Conservation (phyloP, 768 basidiomycete genomes). For the Lactarius evosmus region DNA sequence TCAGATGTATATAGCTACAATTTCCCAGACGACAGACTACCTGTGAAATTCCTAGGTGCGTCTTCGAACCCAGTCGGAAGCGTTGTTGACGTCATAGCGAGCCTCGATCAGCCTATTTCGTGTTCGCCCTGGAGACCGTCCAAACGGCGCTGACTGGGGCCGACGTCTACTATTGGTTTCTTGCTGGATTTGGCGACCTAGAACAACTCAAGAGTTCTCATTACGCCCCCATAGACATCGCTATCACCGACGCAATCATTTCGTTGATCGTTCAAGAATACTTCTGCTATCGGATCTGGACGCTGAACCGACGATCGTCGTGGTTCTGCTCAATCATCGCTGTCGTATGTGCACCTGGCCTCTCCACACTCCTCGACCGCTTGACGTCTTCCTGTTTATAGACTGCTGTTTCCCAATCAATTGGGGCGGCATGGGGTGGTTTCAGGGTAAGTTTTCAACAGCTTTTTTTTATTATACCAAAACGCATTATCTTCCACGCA, state of each 20-base stretch:
- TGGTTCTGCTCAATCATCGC: neutral
- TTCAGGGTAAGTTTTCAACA: neutral
- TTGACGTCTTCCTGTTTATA: neutral
- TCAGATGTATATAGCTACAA: neutral
- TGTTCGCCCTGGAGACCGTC: neutral
- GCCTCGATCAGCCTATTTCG: slow-evolving; percentile 15
- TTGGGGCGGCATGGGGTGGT: slow-evolving; percentile 1
- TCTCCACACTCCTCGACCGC: neutral
- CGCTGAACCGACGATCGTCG: slow-evolving; percentile 17
- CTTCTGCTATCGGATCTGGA: slow-evolving; percentile 22
- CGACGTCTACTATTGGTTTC: slow-evolving; percentile 33
- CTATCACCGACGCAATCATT: slow-evolving; percentile 31
- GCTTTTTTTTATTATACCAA: neutral
- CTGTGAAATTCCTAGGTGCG: slow-evolving; percentile 4
- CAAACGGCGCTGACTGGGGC: slow-evolving; percentile 12
- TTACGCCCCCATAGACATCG: slow-evolving; percentile 16
- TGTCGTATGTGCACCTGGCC: neutral
- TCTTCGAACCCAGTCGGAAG: neutral
- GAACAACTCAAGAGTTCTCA: slow-evolving; percentile 26
- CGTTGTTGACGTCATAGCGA: slow-evolving; percentile 27
- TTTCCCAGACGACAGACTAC: neutral
- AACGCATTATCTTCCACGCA: neutral
- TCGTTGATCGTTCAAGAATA: slow-evolving; percentile 34
- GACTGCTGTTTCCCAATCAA: neutral
- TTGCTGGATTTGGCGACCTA: slow-evolving; percentile 33